Conservation (phyloP, 1,139 yeast species). For the Diutina scorzettiae region DNA sequence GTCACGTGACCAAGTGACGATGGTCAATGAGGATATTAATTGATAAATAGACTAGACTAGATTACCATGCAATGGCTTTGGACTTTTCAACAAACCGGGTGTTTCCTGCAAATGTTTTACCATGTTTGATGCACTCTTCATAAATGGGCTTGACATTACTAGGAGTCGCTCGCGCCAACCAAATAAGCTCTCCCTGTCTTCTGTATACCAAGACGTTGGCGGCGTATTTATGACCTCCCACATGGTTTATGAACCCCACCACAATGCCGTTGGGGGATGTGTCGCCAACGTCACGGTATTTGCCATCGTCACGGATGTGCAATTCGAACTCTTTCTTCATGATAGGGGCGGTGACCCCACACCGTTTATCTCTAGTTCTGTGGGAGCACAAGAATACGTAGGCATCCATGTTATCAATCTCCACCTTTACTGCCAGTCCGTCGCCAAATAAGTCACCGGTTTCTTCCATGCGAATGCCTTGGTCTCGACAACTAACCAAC, state of each 20-base stretch:
- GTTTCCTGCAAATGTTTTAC: slow-evolving; percentile 61
- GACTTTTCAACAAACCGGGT: slow-evolving; percentile 52
- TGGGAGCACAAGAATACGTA: slow-evolving; percentile 80
- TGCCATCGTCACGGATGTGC: slow-evolving; percentile 56
- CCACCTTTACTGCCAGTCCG: slow-evolving; percentile 10
- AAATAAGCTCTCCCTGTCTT: slow-evolving; percentile 62
- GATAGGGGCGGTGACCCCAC: slow-evolving; percentile 92
- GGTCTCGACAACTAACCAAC: slow-evolving; percentile 19
- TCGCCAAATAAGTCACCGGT: background rate
- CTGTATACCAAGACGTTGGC: slow-evolving; percentile 77
- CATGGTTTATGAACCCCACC: slow-evolving; percentile 66
- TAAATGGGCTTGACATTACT: slow-evolving; percentile 62
- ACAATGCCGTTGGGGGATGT: slow-evolving; percentile 61
- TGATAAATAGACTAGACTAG: no score
- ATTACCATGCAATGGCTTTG: slow-evolving; percentile 43
- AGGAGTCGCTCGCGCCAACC: slow-evolving; percentile 85
- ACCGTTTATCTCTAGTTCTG: slow-evolving; percentile 78
- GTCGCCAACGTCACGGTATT: slow-evolving; percentile 66
- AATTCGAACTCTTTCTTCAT: slow-evolving; percentile 69
- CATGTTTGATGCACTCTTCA: slow-evolving; percentile 54
- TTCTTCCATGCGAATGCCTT: slow-evolving; percentile 9
- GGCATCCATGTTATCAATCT: slow-evolving; percentile 28
- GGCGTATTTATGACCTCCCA: slow-evolving; percentile 91
- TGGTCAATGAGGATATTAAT: no score
- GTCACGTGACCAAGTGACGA: no score